Percentiles rank a stretch among this genome's conserved stretches.
These are phyloP conservation scores for Alternaria ventricosa DNA, from an alignment of 2,329 filamentous ascomycete species.

Conservation along the genomic window DNA sequence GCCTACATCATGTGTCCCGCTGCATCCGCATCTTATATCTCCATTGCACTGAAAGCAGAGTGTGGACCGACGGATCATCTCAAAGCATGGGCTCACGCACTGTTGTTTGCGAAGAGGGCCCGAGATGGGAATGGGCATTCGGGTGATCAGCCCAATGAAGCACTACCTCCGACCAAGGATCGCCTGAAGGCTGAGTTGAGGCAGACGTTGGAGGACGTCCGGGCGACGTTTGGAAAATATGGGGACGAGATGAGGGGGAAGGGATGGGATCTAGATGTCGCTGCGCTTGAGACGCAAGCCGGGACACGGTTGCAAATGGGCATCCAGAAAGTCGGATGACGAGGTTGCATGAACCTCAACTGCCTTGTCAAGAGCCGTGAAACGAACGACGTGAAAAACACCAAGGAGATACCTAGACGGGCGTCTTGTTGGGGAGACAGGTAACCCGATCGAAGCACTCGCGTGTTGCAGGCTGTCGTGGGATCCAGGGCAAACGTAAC, in stretches of 20 bases:
- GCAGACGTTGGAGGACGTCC: constrained; percentile 47
- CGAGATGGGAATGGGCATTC: constrained; percentile 5
- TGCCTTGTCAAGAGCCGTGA: constrained; percentile 6
- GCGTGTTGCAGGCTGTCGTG: constrained; percentile 7
- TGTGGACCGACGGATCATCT: constrained; percentile 60
- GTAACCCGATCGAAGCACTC: constrained; percentile 9
- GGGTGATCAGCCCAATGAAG: constrained; percentile 20
- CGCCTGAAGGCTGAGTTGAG: constrained; percentile 52
- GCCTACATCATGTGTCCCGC: constrained; percentile 68
- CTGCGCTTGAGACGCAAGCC: constrained; percentile 70
- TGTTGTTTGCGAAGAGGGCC: constrained; percentile 53
- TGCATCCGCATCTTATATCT: constrained; percentile 45
- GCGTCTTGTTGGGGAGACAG: neutral
- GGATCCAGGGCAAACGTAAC: constrained; percentile 6
- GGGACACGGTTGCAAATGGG: constrained; percentile 49
- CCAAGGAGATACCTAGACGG: neutral
- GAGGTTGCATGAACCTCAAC: neutral
- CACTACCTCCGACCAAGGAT: constrained; percentile 34
- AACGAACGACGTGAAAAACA: constrained; percentile 5
- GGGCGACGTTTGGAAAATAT: constrained; percentile 56
- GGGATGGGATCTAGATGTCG: constrained; percentile 72
- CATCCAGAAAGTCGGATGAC: constrained; percentile 4
- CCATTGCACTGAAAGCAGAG: constrained; percentile 69
- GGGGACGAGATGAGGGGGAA: constrained; percentile 49
- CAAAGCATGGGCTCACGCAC: constrained; percentile 68